These are phyloP conservation scores for Suillus plorans DNA, from an alignment of 768 basidiomycete genomes.

Conservation along the genomic window DNA sequence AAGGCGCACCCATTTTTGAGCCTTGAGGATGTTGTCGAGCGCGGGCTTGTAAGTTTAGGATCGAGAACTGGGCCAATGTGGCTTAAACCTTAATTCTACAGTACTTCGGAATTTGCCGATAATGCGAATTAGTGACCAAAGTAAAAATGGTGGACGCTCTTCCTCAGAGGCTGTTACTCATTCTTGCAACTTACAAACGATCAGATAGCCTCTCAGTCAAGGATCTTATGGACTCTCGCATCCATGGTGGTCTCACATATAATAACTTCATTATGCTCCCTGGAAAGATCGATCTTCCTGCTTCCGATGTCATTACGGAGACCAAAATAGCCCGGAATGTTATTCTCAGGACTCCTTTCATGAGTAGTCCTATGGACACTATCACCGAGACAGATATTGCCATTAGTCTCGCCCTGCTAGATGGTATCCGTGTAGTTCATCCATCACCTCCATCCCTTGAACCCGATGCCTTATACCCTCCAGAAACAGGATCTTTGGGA, in stretches of 20 bases:
- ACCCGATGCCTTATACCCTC: slow-evolving; percentile 10
- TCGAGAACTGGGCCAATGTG: slow-evolving; percentile 45
- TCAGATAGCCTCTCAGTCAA: slow-evolving; percentile 81
- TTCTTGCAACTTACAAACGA: slow-evolving; percentile 66
- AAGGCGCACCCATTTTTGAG: slow-evolving; percentile 55
- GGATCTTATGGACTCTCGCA: slow-evolving; percentile 84
- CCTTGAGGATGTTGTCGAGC: slow-evolving; percentile 46
- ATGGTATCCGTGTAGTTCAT: slow-evolving; percentile 97
- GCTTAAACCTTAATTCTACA: slow-evolving; percentile 32
- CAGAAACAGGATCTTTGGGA: slow-evolving; percentile 85
- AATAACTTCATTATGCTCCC: slow-evolving; percentile 95
- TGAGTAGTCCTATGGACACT: slow-evolving; percentile 99
- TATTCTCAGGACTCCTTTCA: slow-evolving; percentile 88
- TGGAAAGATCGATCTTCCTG: slow-evolving; percentile 93
- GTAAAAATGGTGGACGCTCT: slow-evolving; percentile 20
- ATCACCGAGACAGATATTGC: slow-evolving; percentile 96
- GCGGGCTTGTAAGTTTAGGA: slow-evolving; percentile 50
- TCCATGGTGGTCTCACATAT: slow-evolving; percentile 93
- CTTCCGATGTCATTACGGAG: slow-evolving; percentile 77
- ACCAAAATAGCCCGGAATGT: slow-evolving; percentile 89
- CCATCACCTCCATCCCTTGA: slow-evolving; percentile 63
- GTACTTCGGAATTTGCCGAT: slow-evolving; percentile 29
- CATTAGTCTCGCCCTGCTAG: slow-evolving; percentile 89
- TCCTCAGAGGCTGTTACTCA: slow-evolving; percentile 72
- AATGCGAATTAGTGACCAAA: neutral